Evolutionary conservation across 1,284 basidiomycete genomes (phyloP).

Genomic region (Sanguinoderma infundibulare): DNA sequence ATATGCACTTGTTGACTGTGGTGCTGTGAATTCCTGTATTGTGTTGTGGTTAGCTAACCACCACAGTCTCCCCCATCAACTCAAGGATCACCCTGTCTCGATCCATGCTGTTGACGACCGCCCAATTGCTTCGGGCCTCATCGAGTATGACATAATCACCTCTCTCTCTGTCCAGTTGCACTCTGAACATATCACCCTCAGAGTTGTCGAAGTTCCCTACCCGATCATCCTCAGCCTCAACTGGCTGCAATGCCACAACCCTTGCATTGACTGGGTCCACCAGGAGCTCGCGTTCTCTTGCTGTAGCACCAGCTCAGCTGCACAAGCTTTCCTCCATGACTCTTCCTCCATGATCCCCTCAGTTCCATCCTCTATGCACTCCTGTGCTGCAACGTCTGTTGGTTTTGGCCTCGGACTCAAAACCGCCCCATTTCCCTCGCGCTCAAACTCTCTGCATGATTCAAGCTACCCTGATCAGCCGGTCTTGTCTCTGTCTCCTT

Average conservation of each 20-base stretch:
- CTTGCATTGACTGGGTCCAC: conserved; percentile 26
- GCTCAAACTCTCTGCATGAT: too few species aligned
- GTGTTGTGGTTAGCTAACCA: conserved; percentile 36
- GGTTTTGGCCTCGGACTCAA: conserved; percentile 1
- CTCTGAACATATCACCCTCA: conserved; percentile 20
- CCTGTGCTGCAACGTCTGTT: conserved; percentile 5
- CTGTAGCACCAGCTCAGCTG: conserved; percentile 18
- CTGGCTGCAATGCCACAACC: conserved; percentile 32
- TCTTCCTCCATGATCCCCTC: background rate
- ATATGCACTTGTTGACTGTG: conserved; percentile 41
- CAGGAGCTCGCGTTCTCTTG: conserved; percentile 30
- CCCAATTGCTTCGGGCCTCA: conserved; percentile 40
- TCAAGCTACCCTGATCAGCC: too few species aligned
- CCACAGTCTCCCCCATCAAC: conserved; percentile 35
- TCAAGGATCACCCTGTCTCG: conserved; percentile 35
- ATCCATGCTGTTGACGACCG: conserved; percentile 40
- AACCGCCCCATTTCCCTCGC: too few species aligned
- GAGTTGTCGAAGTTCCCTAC: conserved; percentile 29
- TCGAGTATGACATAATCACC: conserved; percentile 41
- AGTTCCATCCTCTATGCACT: conserved; percentile 6
- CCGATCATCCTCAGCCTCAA: conserved; percentile 25
- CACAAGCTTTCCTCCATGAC: too few species aligned
- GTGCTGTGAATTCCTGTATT: conserved; percentile 41
- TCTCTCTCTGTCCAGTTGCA: conserved; percentile 32
- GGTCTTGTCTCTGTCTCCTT: too few species aligned